These are phyloP conservation scores for Bondarzewia mesenterica DNA, from an alignment of 1,284 basidiomycete genomes.

Conservation along the genomic window DNA sequence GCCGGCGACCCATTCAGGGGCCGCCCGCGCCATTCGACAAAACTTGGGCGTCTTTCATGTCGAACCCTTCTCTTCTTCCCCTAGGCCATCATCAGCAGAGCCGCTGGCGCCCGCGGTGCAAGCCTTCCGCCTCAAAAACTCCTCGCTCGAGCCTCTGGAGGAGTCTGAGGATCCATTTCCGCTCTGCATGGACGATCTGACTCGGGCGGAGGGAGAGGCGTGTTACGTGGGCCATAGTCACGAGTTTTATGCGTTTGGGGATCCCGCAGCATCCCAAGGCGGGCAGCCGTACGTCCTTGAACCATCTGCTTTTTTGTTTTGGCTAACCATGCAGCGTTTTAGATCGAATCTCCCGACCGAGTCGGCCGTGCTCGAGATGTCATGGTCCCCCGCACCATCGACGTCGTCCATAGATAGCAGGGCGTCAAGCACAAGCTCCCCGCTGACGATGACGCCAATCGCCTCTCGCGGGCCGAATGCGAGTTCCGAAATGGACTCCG, in stretches of 20 bases:
- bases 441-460: slow-evolving; percentile 1
- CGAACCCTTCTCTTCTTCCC: background rate
- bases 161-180: slow-evolving; percentile 14
- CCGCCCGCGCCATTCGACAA: background rate
- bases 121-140: background rate
- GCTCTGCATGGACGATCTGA: slow-evolving; percentile 12
- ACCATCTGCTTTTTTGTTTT: background rate
- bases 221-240: slow-evolving; percentile 12
- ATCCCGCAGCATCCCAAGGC: background rate
- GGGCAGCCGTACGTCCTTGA: background rate
- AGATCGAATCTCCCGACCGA: too few species aligned
- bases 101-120: background rate
- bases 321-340: too few species aligned
- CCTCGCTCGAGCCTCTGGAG: slow-evolving; percentile 9
- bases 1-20: too few species aligned
- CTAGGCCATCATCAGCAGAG: background rate
- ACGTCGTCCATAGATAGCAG: background rate
- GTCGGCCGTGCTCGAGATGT: background rate
- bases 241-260: slow-evolving; percentile 7
- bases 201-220: slow-evolving; percentile 9
- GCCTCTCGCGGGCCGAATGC: background rate
- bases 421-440: background rate
- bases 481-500: background rate
- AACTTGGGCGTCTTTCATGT: slow-evolving; percentile 2
- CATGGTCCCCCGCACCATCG: background rate